A percentile compares a stretch with the other conserved stretches of the same genome.
Evolutionary conservation across 2,329 filamentous ascomycete genomes (phyloP).

Genomic region (Hypoxylon sp.): DNA sequence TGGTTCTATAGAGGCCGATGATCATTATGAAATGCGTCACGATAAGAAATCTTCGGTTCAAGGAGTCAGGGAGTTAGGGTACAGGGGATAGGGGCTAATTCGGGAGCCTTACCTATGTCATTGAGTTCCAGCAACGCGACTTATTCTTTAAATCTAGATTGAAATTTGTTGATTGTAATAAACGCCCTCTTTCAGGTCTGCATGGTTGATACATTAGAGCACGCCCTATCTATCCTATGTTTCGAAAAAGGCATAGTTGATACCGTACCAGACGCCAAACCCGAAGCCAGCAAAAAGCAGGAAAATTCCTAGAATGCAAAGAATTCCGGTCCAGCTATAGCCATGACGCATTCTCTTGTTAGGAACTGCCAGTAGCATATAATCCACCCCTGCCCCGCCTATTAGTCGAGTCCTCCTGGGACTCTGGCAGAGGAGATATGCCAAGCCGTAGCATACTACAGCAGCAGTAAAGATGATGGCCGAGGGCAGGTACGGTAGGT

Average conservation of each 20-base stretch:
- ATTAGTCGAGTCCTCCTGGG: constrained; percentile 12
- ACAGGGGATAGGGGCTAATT: background rate
- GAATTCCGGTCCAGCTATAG: constrained; percentile 2
- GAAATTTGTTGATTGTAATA: background rate
- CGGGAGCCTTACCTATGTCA: background rate
- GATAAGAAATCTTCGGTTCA: background rate
- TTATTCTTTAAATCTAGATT: background rate
- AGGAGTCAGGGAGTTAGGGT: background rate
- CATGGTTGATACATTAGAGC: background rate
- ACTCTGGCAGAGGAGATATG: constrained; percentile 13
- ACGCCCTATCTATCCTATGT: background rate
- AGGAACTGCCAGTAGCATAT: constrained; percentile 15
- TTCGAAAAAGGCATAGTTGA: background rate
- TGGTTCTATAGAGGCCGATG: background rate
- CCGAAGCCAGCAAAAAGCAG: background rate
- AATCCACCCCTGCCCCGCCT: constrained; percentile 9
- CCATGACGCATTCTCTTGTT: background rate
- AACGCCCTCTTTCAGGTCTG: background rate
- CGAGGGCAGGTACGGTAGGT: background rate
- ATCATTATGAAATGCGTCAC: background rate
- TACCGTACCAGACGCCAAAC: background rate
- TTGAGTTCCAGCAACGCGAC: background rate
- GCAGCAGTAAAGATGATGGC: background rate
- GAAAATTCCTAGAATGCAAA: constrained; percentile 5
- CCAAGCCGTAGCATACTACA: constrained; percentile 1